Evolutionary conservation across 2,329 filamentous ascomycete genomes (phyloP).

Genomic region (Ascosphaera pollenicola): DNA sequence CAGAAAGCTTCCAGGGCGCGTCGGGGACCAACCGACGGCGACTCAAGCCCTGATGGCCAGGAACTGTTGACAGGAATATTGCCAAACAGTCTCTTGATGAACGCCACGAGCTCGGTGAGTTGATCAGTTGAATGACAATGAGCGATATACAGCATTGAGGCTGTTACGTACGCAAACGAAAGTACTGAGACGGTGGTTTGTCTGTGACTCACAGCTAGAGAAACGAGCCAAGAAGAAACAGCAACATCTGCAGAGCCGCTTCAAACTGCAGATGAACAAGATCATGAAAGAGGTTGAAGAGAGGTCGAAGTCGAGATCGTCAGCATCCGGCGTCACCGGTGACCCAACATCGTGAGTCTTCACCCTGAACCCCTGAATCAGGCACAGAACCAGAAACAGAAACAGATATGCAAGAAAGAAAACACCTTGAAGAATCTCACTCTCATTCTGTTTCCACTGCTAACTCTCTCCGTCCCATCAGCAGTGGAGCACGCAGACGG

Average conservation of each 20-base stretch:
- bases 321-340: background rate
- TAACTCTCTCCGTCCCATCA: slow-evolving; percentile 1
- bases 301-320: background rate
- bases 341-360: slow-evolving; percentile 3
- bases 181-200: slow-evolving; percentile 1
- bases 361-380: slow-evolving; percentile 1
- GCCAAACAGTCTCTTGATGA: slow-evolving; percentile 4
- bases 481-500: slow-evolving; percentile 3
- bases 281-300: slow-evolving; percentile 3
- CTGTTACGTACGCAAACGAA: background rate
- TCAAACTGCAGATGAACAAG: slow-evolving; percentile 4
- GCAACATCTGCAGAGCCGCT: slow-evolving; percentile 5
- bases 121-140: background rate
- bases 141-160: background rate
- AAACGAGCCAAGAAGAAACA: slow-evolving; percentile 4
- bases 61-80: background rate
- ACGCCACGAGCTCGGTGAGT: slow-evolving; percentile 6
- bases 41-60: background rate
- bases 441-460: background rate
- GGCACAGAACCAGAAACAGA: background rate
- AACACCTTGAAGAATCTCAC: background rate
- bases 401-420: background rate
- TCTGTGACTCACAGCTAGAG: slow-evolving; percentile 3
- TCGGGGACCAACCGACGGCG: too few relatives aligned
- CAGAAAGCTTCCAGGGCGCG: too few relatives aligned